Evolutionary conservation across 495 filamentous ascomycete genomes (phyloP), one percentile per base, ranked within the genome.

Genomic region (Daldinia decipiens): DNA sequence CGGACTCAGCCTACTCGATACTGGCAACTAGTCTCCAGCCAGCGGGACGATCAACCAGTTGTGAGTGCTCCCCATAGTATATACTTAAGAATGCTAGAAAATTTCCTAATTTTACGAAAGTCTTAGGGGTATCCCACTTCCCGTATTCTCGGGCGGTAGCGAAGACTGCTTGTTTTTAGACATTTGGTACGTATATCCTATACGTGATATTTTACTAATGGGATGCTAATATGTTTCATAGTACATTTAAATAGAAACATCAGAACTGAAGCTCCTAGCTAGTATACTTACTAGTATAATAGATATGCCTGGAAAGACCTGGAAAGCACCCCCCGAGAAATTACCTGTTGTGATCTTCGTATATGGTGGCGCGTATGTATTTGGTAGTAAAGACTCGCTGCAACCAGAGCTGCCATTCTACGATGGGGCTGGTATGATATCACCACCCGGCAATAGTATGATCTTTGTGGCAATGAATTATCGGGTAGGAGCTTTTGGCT

Each of bases 391-490:
- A 71, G 79, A 76, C 60, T 65, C 57, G 1, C 29, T 68, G n/a
- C 63, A 70, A 58, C 59, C 64, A 8, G 53, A 71, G 24, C 62
- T 79, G 24, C 78, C 67, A 1, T 79, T 74, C 26, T 76, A 77
- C 76, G 81, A 79, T 5, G 64, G 74, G 4, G 79, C 19, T 21
- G 43, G 43, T 11, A 9, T 47, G 1, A 24, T 47, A 24, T 47
- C 43, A 47, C 43, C 24, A 9, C 81, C 86, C 36, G 53, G 76
- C 13, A 76, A 74, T 36, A 70, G 76, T 8, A 79, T 90, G 52
- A 85, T 91, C 17, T 91, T 82, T 62, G 87, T 91, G 4, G 77
- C 87, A 19, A 61, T 88, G 38, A 91, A 91, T 68, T 91, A 92
- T 67, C 83, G 89, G 5, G 81, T 89, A 15, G 85, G 85, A 15